A percentile compares a stretch with the other conserved stretches of the same genome.
phyloP scores from a whole-genome alignment of 2,329 filamentous ascomycete genomes.

The Anthostomella pinea region DNA sequence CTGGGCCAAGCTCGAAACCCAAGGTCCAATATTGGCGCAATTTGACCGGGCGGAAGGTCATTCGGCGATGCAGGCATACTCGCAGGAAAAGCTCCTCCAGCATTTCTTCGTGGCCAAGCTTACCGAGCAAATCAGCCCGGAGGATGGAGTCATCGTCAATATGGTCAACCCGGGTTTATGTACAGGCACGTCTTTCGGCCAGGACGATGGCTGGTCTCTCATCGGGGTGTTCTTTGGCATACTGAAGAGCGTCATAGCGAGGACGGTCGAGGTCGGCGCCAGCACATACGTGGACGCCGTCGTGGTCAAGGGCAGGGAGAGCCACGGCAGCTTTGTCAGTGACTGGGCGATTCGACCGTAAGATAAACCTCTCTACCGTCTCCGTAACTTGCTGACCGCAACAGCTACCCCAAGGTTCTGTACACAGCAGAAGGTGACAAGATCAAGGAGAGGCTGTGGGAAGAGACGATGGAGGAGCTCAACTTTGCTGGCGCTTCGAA shows the following conservation, averaged over 20 bases:
- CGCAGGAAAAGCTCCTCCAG: slow-evolving; percentile 23
- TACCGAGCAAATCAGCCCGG: slow-evolving; percentile 14
- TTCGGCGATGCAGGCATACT: slow-evolving; percentile 15
- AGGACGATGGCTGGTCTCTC: not conserved
- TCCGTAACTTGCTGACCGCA: slow-evolving; percentile 7
- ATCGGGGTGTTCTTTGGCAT: slow-evolving; percentile 1
- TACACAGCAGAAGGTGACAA: slow-evolving; percentile 22
- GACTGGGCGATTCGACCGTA: slow-evolving; percentile 26
- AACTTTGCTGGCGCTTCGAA: slow-evolving; percentile 23
- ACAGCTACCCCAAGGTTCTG: slow-evolving; percentile 20
- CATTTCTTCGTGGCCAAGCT: slow-evolving; percentile 17
- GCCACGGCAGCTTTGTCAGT: slow-evolving; percentile 24
- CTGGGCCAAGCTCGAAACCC: slow-evolving; percentile 15
- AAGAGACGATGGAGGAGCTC: slow-evolving; percentile 29
- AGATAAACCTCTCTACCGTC: too few relatives aligned
- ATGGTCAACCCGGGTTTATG: slow-evolving; percentile 20
- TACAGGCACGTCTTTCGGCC: slow-evolving; percentile 11
- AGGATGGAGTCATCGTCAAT: slow-evolving; percentile 22
- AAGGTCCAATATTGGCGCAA: slow-evolving; percentile 14
- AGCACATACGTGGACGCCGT: slow-evolving; percentile 20
- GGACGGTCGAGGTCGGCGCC: slow-evolving; percentile 10
- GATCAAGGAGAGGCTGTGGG: slow-evolving; percentile 24
- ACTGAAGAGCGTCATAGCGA: slow-evolving; percentile 7
- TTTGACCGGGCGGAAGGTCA: slow-evolving; percentile 12
- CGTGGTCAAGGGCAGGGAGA: slow-evolving; percentile 14